Conservation (phyloP, 345 rosid species). For the Populus alba region DNA sequence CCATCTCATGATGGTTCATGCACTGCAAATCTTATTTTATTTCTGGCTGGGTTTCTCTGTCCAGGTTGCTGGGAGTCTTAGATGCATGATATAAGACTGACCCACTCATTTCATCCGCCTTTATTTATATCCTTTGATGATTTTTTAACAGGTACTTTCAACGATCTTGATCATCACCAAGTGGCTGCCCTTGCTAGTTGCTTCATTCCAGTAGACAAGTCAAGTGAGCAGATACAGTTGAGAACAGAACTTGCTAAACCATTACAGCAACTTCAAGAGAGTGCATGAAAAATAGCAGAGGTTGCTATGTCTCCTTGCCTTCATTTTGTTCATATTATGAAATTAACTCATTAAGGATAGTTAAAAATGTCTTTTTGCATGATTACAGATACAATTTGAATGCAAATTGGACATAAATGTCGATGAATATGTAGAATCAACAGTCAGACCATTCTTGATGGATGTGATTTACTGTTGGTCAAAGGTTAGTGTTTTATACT, state of each 20-base stretch:
- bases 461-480: conserved; percentile 98
- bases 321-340: not conserved
- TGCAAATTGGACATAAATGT: conserved; percentile 88
- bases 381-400: conserved; percentile 82
- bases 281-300: conserved; percentile 97
- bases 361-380: conserved; percentile 7
- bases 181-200: conserved; percentile 98
- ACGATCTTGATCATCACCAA: conserved; percentile 94
- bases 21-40: conserved; percentile 9
- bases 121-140: not conserved
- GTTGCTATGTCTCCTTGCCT: conserved; percentile 28
- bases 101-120: not conserved
- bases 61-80: conserved; percentile 3
- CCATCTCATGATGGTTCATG: conserved; percentile 9
- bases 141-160: conserved; percentile 73
- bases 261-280: conserved; percentile 92
- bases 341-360: not conserved
- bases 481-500: conserved; percentile 48
- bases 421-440: conserved; percentile 93
- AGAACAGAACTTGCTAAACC: conserved; percentile 88
- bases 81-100: not conserved
- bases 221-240: conserved; percentile 78
- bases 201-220: conserved; percentile 96
- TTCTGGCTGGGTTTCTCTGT: conserved; percentile 10
- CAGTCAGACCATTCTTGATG: conserved; percentile 89